A percentile compares a stretch with the other conserved stretches of the same genome.
Conservation (phyloP, 1,139 yeast genomes). For the Pichia inconspicua region DNA sequence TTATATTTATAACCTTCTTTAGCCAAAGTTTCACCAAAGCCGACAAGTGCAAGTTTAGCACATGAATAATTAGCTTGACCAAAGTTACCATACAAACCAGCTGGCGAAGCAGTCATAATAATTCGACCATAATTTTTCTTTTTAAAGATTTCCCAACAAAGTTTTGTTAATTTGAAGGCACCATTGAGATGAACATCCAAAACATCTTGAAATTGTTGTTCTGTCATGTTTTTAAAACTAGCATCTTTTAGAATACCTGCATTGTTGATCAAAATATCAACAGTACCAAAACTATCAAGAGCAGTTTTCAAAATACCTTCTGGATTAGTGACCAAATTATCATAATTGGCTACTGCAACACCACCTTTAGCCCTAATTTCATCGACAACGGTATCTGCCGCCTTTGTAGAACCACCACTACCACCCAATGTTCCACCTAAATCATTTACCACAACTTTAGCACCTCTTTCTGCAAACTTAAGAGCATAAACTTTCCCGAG, state of each 20-base stretch:
- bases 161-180: slow-evolving; percentile 75
- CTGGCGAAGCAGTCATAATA: slow-evolving; percentile 90
- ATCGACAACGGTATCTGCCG: slow-evolving; percentile 84
- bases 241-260: slow-evolving; percentile 88
- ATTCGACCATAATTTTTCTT: slow-evolving; percentile 83
- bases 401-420: slow-evolving; percentile 48
- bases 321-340: slow-evolving; percentile 78
- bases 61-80: slow-evolving; percentile 97
- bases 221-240: slow-evolving; percentile 75
- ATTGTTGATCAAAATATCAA: slow-evolving; percentile 83
- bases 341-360: slow-evolving; percentile 86
- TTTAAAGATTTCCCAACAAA: slow-evolving; percentile 90
- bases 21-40: slow-evolving; percentile 89
- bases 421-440: slow-evolving; percentile 81
- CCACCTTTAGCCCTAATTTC: slow-evolving; percentile 78
- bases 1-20: slow-evolving; percentile 87
- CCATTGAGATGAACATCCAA: slow-evolving; percentile 85
- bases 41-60: slow-evolving; percentile 84
- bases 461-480: slow-evolving; percentile 84
- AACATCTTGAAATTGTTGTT: slow-evolving; percentile 70
- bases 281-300: slow-evolving; percentile 76
- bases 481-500: slow-evolving; percentile 84
- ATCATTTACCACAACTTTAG: slow-evolving; percentile 88
- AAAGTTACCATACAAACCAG: slow-evolving; percentile 93
- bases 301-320: slow-evolving; percentile 84